Evolutionary conservation across 306 rosid genomes (phyloP), one percentile per base, ranked within the genome.

Genomic region (Clitoria ternatea): DNA sequence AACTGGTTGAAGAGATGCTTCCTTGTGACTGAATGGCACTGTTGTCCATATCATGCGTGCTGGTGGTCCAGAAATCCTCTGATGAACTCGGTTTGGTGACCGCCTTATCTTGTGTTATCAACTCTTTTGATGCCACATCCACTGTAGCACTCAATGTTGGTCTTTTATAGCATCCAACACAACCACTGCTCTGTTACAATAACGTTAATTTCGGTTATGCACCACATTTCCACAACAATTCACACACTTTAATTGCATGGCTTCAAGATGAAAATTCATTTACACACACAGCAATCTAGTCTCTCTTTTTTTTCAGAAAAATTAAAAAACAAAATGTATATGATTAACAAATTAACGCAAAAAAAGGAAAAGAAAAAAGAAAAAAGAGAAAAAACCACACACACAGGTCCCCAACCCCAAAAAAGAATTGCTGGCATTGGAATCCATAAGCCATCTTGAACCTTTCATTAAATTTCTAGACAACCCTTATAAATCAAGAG

Each of bases 181-280:
- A 94, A 84, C 95, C 97, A 87, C 99, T 94, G 99, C 92, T 87
- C 99, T 94, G 99, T 93, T 87, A 75, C 96, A 93, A 94, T 66
- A 82, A 82, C 79, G 70, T 72, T 78, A 61, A 47, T 65, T 85
- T 88, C 97, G 80, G 88, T 88, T 85, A 93, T 73, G 82, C 66
- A 86, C 79, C 85, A 76, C 70, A 69, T 72, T 67, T 5, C 61
- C 53, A 60, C 3, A 66, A 54, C 11, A 69, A 55, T 33, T 20
- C 11, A 69, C 29, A 18, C 39, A 76, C 66, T 47, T 42, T 67
- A 71, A 63, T 39, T 66, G 43, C 43, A 69, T 11, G 35, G 61
- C 70, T 59, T 40, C 13, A 54, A 39, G 15, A 53, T 37, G 40
- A 30, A 61, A 73, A 53, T 61, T 30, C 32, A 50, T 74, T 20